phyloP scores from a whole-genome alignment of 1,284 basidiomycete genomes.

The Meripilus lineatus region DNA sequence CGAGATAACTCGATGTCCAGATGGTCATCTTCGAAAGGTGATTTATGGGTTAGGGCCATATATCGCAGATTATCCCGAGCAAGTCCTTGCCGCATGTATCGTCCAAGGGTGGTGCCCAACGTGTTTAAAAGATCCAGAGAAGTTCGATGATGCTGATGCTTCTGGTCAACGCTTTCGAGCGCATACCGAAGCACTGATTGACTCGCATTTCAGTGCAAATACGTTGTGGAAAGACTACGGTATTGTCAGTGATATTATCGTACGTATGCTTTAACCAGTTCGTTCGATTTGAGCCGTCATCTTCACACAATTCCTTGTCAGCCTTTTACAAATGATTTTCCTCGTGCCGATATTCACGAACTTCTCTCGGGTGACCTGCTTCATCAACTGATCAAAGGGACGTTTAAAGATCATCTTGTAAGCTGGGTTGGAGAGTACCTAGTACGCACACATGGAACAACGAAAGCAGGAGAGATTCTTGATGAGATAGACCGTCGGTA shows the following conservation, averaged over 20 bases:
- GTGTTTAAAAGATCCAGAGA: conserved; percentile 13
- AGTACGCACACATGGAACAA: conserved; percentile 11
- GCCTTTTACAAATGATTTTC: conserved; percentile 20
- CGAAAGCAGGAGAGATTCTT: background rate
- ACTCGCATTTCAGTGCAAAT: background rate
- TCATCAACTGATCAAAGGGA: too few relatives aligned
- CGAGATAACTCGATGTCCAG: conserved; percentile 18
- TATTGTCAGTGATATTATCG: conserved; percentile 6
- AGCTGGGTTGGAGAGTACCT: conserved; percentile 9
- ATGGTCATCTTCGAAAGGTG: conserved; percentile 18
- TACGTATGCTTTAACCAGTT: too few relatives aligned
- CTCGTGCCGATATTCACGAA: too few relatives aligned
- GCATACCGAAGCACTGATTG: background rate
- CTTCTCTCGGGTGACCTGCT: conserved; percentile 9
- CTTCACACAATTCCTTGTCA: background rate
- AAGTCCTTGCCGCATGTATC: conserved; percentile 19
- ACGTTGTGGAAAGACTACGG: conserved; percentile 7
- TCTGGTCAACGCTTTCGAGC: background rate
- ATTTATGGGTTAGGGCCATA: conserved; percentile 25
- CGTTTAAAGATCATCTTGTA: conserved; percentile 21
- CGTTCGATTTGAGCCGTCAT: too few relatives aligned
- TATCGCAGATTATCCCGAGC: conserved; percentile 29
- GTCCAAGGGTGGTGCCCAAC: conserved; percentile 25
- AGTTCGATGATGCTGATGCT: conserved; percentile 1
- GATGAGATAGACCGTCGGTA: conserved; percentile 16